Conservation (phyloP, 805 yeast species). For the Helenozyma rhizophorensis region DNA sequence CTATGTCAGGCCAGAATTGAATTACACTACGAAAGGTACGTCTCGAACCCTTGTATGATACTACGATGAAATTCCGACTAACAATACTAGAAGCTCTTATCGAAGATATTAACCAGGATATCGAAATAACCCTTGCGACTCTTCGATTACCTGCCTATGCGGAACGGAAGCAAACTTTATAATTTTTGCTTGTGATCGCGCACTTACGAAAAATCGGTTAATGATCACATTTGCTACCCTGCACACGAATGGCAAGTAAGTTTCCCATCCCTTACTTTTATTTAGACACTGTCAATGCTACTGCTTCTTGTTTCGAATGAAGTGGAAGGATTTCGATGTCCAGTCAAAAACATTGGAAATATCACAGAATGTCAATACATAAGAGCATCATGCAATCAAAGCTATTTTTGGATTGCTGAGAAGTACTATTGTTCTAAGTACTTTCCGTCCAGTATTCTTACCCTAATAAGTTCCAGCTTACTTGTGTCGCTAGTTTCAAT, state of each 20-base stretch:
- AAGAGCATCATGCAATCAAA: conserved; percentile 16
- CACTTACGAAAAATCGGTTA: too few relatives aligned
- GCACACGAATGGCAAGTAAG: too few relatives aligned
- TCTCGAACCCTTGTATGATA: not conserved
- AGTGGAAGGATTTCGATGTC: not conserved
- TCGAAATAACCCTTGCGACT: conserved; percentile 48
- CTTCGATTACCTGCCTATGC: too few relatives aligned
- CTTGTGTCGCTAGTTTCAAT: conserved; percentile 7
- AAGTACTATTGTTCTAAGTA: conserved; percentile 25
- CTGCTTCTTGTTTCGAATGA: too few relatives aligned
- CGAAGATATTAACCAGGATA: conserved; percentile 77
- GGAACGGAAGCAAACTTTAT: too few relatives aligned
- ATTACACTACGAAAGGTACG: conserved; percentile 64
- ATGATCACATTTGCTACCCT: too few relatives aligned
- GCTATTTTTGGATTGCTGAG: conserved; percentile 25
- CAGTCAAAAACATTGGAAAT: not conserved
- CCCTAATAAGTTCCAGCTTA: too few relatives aligned
- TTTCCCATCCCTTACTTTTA: too few relatives aligned
- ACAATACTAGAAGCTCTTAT: conserved; percentile 66
- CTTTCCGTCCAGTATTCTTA: conserved; percentile 10
- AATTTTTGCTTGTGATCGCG: too few relatives aligned
- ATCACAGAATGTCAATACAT: conserved; percentile 15
- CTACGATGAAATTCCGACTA: conserved; percentile 8
- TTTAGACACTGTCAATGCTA: too few relatives aligned
- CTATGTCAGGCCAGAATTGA: conserved; percentile 84